Conservation (phyloP, 768 basidiomycete genomes). For the Amanita polypyramis region DNA sequence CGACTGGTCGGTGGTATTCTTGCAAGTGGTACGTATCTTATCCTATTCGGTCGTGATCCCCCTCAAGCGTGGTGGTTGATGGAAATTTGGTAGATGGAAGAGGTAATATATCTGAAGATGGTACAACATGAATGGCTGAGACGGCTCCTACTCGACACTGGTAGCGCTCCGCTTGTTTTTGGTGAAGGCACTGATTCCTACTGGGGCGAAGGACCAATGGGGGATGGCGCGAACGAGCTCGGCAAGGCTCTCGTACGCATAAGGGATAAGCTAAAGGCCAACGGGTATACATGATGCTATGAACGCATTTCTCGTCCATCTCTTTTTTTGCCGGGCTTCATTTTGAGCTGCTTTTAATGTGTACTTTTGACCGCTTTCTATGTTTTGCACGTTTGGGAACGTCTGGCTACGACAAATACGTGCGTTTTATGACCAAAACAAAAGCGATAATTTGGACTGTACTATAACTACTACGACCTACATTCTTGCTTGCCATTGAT, state of each 20-base stretch:
- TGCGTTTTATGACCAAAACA: too few relatives aligned
- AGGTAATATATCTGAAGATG: conserved; percentile 59
- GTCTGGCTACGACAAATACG: too few relatives aligned
- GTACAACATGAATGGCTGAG: conserved; percentile 57
- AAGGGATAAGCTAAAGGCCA: conserved; percentile 1
- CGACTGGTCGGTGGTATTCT: conserved; percentile 48
- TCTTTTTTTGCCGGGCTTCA: too few relatives aligned
- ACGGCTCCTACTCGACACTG: conserved; percentile 42
- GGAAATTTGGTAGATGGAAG: conserved; percentile 50
- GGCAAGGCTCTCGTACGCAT: conserved; percentile 25
- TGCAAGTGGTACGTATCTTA: conserved; percentile 34
- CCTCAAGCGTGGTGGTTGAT: too few relatives aligned
- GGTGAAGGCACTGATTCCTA: conserved; percentile 42
- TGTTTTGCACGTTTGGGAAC: too few relatives aligned
- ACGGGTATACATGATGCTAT: too few relatives aligned
- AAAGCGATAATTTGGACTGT: too few relatives aligned
- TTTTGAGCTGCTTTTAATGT: too few relatives aligned
- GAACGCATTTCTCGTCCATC: too few relatives aligned
- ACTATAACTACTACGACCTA: too few relatives aligned
- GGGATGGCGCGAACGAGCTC: conserved; percentile 47
- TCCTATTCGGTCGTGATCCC: not conserved
- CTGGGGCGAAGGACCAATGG: conserved; percentile 51
- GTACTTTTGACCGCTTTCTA: too few relatives aligned
- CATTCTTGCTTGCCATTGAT: too few relatives aligned
- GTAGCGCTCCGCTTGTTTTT: conserved; percentile 39